phyloP scores from a whole-genome alignment of 1,284 basidiomycete genomes.

The Cystobasidium pallidum region DNA sequence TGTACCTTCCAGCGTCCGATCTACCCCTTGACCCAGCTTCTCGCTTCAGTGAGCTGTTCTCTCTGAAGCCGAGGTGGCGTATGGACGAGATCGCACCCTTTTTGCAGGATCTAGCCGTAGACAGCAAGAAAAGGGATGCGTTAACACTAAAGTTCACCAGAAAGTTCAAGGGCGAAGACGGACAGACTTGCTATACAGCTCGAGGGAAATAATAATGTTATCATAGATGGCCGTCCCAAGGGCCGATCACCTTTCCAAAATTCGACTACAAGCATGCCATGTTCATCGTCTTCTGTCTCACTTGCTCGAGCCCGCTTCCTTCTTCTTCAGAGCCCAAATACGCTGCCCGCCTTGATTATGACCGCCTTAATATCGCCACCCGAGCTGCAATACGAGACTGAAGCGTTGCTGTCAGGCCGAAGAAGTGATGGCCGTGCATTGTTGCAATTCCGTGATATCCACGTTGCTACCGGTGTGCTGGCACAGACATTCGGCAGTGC shows the following conservation, averaged over 20 bases:
- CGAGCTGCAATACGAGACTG: constrained; percentile 31
- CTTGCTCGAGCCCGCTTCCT: not conserved
- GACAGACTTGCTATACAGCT: constrained; percentile 34
- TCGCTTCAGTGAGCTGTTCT: constrained; percentile 55
- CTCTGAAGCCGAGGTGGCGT: constrained; percentile 52
- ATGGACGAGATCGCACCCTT: constrained; percentile 53
- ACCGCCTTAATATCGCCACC: constrained; percentile 29
- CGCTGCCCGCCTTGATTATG: not conserved
- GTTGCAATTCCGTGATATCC: constrained; percentile 66
- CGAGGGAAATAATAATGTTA: constrained; percentile 25
- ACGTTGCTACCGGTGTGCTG: constrained; percentile 72
- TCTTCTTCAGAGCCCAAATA: not conserved
- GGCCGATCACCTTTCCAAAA: constrained; percentile 10
- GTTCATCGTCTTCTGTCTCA: not conserved
- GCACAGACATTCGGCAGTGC: constrained; percentile 79
- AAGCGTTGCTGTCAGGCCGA: constrained; percentile 14
- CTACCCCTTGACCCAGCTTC: constrained; percentile 53
- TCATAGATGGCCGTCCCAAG: too few species aligned
- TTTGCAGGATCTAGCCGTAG: constrained; percentile 37
- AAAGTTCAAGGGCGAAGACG: constrained; percentile 40
- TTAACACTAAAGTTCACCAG: constrained; percentile 41
- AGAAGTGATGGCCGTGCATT: constrained; percentile 66
- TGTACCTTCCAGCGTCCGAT: constrained; percentile 52
- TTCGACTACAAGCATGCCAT: not conserved
- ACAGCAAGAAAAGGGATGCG: constrained; percentile 43